Base-by-base conservation (phyloP, 352 stramenopile genomes). In the Pythium grandisporangium region DNA sequence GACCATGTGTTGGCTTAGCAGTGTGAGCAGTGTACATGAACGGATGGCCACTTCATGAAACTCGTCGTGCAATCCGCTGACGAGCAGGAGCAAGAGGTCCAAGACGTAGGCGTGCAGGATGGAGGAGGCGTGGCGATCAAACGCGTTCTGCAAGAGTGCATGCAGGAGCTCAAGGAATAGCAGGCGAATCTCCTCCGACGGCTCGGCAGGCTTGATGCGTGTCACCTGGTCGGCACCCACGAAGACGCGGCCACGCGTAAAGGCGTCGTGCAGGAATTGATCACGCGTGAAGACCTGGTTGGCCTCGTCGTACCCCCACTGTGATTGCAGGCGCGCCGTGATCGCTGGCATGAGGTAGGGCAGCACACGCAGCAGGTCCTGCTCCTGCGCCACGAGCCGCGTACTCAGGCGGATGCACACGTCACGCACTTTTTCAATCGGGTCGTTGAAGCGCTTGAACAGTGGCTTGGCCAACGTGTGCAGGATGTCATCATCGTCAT, bases 1-100 rank as follows among this genome's bases (percentile, higher is more conserved):
- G 34, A 95, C 70, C 66, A 93, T 93, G 51, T 85, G 56, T 38
- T 71, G 61, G 48, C 63, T 77, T 14, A 86, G 49, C 14, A 48
- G 19, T 4, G 42, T 30, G n/a, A 86, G 51, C 12, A 82, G 58
- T 14, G 49, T 30, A 32, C 76, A 95, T 8, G 66, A 69, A 25
- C 60, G 51, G 48, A 95, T 76, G 46, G 91, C 95, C 21, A 96
- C 48, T 2, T 90, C 77, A 16, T 84, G 84, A 58, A 79, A 98
- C 10, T 85, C 67, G 63, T 98, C 93, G 35, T 75, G 58, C 3
- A 96, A 42, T n/a, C 65, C 60, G 35, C 43, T 68, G n/a, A 86
- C 58, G 14, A 93, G 51, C 1, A 90, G 13, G 6, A 88, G 47
- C 19, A 93, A 13, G 19, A 88, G 55, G 37, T 93, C 79, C 41